Evolutionary conservation across 495 filamentous ascomycete species (phyloP), one percentile per base, ranked within the genome.

Genomic region (Immersiella caudata): DNA sequence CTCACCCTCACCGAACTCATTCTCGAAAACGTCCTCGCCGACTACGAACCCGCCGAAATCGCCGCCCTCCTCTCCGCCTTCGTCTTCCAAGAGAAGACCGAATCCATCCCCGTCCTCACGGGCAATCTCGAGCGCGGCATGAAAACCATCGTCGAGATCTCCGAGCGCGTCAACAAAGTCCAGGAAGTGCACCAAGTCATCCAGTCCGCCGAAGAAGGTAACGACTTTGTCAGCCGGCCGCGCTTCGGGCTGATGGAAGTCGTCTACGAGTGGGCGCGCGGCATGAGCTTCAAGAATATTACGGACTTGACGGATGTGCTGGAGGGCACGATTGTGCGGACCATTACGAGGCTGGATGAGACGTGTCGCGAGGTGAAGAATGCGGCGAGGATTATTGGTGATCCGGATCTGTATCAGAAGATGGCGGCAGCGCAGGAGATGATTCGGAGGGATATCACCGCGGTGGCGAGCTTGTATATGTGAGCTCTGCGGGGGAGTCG

Each of bases 41-140:
- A 96, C 68, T 98, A 93, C 77, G 94, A 97, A 68, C 93, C 95
- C 0, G 94, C 96, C 72, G 95, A 99, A 75, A 97, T 99, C 64
- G 95, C 96, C 2, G 94, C 95, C 7, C 84, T 99, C 11, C 86
- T 99, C 2, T 96, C 93, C 0, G 89, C 91, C 2, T 99, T 99
- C 75, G 96, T 99, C n/a, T 99, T 98, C 82, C 92, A 97, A 75
- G 95, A 99, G 70, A 97, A 97, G 81, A 97, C 96, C 0, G 91
- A 95, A 18, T 85, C 85, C 20, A 85, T 86, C 0, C 95, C 95
- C 0, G 94, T 85, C n/a, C 81, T 99, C 65, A 97, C 93, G 0
- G 85, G 90, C 1, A 89, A 86, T 56, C 84, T 99, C 16, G 91
- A 97, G 71, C 88, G 87, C 51, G 96, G 96, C 29, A 91, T 89